Evolutionary conservation across 192 early-diverging fungal genomes (phyloP).

Genomic region (Mortierella antarctica): DNA sequence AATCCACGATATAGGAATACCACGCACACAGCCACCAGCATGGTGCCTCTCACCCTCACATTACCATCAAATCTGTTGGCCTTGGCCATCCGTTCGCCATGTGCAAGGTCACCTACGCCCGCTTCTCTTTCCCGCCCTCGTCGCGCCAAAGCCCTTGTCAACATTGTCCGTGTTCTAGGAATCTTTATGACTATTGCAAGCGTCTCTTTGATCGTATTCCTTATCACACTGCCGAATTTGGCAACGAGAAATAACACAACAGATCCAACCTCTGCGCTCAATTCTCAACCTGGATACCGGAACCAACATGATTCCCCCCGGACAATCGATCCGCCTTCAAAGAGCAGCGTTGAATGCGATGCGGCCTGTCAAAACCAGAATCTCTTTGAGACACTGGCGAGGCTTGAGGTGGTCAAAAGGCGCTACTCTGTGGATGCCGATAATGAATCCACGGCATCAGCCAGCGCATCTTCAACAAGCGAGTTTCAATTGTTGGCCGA

Average conservation of each 20-base stretch:
- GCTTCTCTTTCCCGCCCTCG: slow-evolving; percentile 39
- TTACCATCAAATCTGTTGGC: slow-evolving; percentile 6
- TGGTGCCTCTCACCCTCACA: slow-evolving; percentile 35
- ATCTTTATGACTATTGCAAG: slow-evolving; percentile 31
- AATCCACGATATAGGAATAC: not conserved
- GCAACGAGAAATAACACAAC: not conserved
- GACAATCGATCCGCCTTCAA: slow-evolving; percentile 12
- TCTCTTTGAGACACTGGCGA: slow-evolving; percentile 26
- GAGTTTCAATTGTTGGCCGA: slow-evolving; percentile 3
- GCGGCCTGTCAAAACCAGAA: slow-evolving; percentile 21
- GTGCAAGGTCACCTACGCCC: slow-evolving; percentile 44
- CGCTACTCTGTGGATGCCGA: slow-evolving; percentile 24
- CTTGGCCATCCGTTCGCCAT: slow-evolving; percentile 24
- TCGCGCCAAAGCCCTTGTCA: slow-evolving; percentile 30
- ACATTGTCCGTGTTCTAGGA: slow-evolving; percentile 22
- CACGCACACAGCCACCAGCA: not conserved
- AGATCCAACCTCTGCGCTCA: not conserved
- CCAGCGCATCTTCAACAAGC: not conserved
- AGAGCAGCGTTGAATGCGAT: slow-evolving; percentile 2
- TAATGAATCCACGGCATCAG: not conserved
- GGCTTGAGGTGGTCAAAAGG: slow-evolving; percentile 24
- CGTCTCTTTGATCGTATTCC: slow-evolving; percentile 23
- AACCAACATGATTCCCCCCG: slow-evolving; percentile 4
- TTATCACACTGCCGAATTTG: not conserved
- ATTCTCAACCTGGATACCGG: slow-evolving; percentile 37